Base-by-base conservation (phyloP, 2,329 filamentous ascomycete species). In the Diaporthe helianthi region DNA sequence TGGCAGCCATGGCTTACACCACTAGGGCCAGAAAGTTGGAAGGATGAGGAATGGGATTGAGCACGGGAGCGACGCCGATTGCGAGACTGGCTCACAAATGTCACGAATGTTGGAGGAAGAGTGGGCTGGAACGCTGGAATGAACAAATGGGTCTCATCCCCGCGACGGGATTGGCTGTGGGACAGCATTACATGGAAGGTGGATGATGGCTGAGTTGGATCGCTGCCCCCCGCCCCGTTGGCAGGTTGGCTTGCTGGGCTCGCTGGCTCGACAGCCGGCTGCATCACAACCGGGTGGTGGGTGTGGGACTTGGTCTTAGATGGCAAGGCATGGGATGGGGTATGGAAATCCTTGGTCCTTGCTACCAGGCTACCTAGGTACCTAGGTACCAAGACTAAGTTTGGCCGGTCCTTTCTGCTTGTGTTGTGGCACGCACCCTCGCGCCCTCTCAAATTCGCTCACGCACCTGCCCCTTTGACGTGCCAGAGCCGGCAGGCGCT, bases 31-130 rank as follows among this genome's bases (percentile, higher is more conserved):
- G 65, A 66, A 63, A 52, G 58, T 61, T 61, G 41, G 53, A 58
- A 49, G 58, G 47, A 53, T 47, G 47, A 53, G 60, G 69, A 71
- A 71, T 71, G 65, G 67, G 66, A 64, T 51, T 65, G 67, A 47
- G 55, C 60, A 22, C 47, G 65, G 51, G 55, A 52, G 65, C 65
- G 55, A 70, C 68, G 63, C 68, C 55, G 68, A 70, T 67, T 68
- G 65, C 64, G 64, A 67, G 64, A 67, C 38, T 58, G 64, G 58
- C 58, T 47, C 58, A 63, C 6, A 44, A 63, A 63, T 63, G 58
- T 31, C 55, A 61, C 55, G 26, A 61, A 61, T 63, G 58, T 63
- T 58, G 67, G 67, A 54, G 33, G 17, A 65, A 63, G 52, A 65
- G 60, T 49, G 60, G 67, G 47, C 47, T 68, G 68, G 68, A 53